Percentiles rank a stretch among this genome's conserved stretches.
Evolutionary conservation across 2,329 filamentous ascomycete species (phyloP).

Genomic region (Stylonectria norvegica): DNA sequence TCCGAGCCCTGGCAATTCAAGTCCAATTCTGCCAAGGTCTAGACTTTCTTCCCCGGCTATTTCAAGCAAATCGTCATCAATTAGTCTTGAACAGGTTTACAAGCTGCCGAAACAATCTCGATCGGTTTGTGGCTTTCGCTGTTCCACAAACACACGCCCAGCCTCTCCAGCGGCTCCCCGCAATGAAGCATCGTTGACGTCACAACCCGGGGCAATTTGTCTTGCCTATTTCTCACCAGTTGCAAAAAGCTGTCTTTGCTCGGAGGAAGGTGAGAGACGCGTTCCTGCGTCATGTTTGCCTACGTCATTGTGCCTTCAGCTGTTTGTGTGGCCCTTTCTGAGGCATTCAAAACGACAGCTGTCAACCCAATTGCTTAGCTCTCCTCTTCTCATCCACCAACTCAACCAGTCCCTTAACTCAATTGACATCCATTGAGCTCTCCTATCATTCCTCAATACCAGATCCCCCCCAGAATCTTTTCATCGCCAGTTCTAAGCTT

Average conservation of each 20-base stretch:
- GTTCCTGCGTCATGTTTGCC: slow-evolving; percentile 19
- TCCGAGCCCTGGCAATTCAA: too few species aligned
- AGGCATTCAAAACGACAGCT: not conserved
- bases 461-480: too few species aligned
- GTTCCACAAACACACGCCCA: too few species aligned
- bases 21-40: too few species aligned
- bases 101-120: too few species aligned
- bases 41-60: too few species aligned
- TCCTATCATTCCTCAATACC: not conserved
- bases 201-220: slow-evolving; percentile 19
- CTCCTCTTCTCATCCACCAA: not conserved
- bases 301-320: slow-evolving; percentile 15
- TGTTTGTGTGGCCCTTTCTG: not conserved
- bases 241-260: not conserved
- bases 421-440: not conserved
- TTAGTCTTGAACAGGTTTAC: too few species aligned
- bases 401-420: not conserved
- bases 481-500: not conserved
- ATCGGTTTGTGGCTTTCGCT: too few species aligned
- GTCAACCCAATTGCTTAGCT: not conserved
- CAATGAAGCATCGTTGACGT: slow-evolving; percentile 24
- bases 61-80: too few species aligned
- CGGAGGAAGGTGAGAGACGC: not conserved
- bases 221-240: slow-evolving; percentile 11
- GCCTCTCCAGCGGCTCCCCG: slow-evolving; percentile 2